Conservation (phyloP, 148 eudicot genomes). For the Fagopyrum tataricum region DNA sequence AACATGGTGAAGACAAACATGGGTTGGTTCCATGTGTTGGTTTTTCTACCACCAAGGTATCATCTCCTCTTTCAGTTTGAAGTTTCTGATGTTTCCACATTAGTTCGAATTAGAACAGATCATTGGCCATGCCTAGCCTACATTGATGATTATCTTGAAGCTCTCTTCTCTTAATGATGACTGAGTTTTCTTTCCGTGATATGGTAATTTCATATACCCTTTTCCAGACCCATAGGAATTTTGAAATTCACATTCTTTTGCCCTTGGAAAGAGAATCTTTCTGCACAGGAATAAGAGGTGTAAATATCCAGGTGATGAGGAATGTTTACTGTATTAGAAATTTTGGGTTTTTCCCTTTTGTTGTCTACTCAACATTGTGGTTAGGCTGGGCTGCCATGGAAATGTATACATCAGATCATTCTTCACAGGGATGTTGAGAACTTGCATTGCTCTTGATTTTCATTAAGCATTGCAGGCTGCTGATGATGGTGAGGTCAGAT, state of each 20-base stretch:
- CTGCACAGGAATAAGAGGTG: constrained; percentile 9
- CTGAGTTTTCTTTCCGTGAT: not conserved
- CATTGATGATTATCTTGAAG: constrained; percentile 90
- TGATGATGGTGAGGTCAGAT: not conserved
- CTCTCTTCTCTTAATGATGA: constrained; percentile 43
- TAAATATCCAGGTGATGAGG: not conserved
- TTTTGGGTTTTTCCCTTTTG: not conserved
- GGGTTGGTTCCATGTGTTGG: constrained; percentile 69
- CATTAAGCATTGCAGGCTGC: not conserved
- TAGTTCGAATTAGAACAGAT: constrained; percentile 88
- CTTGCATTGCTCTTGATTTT: not conserved
- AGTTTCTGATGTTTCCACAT: constrained; percentile 62
- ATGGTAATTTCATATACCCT: constrained; percentile 4
- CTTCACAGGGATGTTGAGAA: not conserved
- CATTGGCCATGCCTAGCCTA: constrained; percentile 99
- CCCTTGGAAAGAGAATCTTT: constrained; percentile 3
- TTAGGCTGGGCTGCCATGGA: not conserved
- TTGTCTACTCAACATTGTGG: not conserved
- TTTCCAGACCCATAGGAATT: constrained; percentile 8
- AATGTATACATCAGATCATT: not conserved
- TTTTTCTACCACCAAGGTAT: constrained; percentile 86
- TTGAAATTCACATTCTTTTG: constrained; percentile 7
- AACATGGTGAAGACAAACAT: constrained; percentile 41
- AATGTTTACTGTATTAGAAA: not conserved
- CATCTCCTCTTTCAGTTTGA: constrained; percentile 94